Evolutionary conservation across 352 stramenopile species (phyloP).

Genomic region (Globisporangium rhizosaccharum): DNA sequence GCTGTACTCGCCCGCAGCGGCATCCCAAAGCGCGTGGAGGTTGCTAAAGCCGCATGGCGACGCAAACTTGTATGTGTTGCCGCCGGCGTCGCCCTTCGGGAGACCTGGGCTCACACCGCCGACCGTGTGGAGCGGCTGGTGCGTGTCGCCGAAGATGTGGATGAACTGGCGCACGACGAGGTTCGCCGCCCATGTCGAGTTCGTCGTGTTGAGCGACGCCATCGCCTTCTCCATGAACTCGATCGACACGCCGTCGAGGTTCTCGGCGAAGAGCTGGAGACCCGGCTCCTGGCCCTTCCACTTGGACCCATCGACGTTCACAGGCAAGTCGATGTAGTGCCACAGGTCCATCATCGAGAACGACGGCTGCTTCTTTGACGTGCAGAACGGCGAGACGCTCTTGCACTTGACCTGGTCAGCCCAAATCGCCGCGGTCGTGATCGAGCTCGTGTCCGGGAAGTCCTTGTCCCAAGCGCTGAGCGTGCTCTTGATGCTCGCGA

Average conservation of each 20-base stretch:
- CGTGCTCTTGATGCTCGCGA: conserved; percentile 43
- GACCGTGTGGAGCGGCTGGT: conserved; percentile 57
- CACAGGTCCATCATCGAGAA: conserved; percentile 48
- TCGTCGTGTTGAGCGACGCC: conserved; percentile 51
- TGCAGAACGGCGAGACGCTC: conserved; percentile 26
- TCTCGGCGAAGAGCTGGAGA: conserved; percentile 45
- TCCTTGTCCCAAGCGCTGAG: conserved; percentile 39
- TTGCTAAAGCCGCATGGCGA: conserved; percentile 48
- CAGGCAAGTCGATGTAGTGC: conserved; percentile 67
- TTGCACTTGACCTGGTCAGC: conserved; percentile 59
- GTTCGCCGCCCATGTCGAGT: conserved; percentile 62
- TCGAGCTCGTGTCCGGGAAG: conserved; percentile 51
- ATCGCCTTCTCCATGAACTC: conserved; percentile 40
- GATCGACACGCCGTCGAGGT: conserved; percentile 38
- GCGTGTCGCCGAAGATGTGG: conserved; percentile 60
- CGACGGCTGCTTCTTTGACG: conserved; percentile 30
- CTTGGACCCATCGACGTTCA: conserved; percentile 40
- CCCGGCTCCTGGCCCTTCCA: conserved; percentile 33
- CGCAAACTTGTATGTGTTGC: conserved; percentile 55
- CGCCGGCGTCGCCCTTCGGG: conserved; percentile 44
- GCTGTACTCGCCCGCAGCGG: conserved; percentile 40
- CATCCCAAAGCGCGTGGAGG: conserved; percentile 64
- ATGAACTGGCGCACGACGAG: conserved; percentile 60
- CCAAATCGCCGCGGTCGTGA: conserved; percentile 45
- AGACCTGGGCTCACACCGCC: conserved; percentile 37